Evolutionary conservation across 2,329 filamentous ascomycete genomes (phyloP).

Genomic region (Pseudogymnoascus sp.): DNA sequence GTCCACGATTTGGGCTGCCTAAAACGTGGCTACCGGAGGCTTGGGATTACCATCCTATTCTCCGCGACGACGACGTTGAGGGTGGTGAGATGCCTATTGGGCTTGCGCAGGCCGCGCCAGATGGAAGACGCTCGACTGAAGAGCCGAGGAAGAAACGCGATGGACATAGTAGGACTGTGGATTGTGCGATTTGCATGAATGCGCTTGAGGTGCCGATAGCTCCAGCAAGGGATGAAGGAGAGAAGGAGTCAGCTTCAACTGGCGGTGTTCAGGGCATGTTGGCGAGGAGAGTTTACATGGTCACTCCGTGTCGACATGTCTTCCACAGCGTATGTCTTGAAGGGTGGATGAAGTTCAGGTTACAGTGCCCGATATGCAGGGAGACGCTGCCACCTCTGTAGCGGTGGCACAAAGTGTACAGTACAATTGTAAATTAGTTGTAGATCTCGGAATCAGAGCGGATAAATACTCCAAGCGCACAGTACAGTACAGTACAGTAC

Average conservation of each 20-base stretch:
- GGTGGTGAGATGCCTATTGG: constrained; percentile 76
- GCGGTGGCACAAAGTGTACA: constrained; percentile 17
- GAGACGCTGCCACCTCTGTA: constrained; percentile 81
- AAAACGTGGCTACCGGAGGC: constrained; percentile 62
- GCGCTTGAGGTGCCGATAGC: constrained; percentile 83
- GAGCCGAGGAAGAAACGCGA: constrained; percentile 36
- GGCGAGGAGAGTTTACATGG: constrained; percentile 83
- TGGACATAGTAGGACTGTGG: constrained; percentile 49
- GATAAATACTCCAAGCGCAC: not conserved
- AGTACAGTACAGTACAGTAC: no score
- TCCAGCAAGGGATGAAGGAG: constrained; percentile 47
- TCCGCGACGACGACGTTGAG: constrained; percentile 76
- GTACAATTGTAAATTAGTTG: not conserved
- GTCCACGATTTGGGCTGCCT: constrained; percentile 79
- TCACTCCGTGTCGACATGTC: constrained; percentile 92
- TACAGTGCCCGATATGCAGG: constrained; percentile 93
- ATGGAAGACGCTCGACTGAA: constrained; percentile 29
- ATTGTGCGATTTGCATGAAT: constrained; percentile 94
- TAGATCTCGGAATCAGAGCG: not conserved
- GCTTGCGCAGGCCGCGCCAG: constrained; percentile 37
- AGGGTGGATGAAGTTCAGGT: constrained; percentile 87
- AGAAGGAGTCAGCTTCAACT: constrained; percentile 29
- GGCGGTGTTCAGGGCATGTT: constrained; percentile 61
- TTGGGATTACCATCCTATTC: constrained; percentile 91
- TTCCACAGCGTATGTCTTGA: constrained; percentile 90